phyloP scores from a whole-genome alignment of 305 asterid species.

The Ilex paraguariensis region DNA sequence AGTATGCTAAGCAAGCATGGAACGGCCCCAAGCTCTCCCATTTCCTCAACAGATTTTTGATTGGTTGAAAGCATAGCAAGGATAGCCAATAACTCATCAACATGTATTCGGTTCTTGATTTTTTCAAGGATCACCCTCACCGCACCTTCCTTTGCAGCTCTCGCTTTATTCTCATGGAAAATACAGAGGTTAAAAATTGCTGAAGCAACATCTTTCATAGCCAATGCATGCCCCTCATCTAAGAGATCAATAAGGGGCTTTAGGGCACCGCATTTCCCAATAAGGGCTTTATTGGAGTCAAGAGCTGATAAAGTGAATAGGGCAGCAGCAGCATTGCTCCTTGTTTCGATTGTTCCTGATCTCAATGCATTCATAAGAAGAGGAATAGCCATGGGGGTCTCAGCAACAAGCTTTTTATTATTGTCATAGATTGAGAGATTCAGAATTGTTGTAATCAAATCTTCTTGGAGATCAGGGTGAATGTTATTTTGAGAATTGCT shows the following conservation, averaged over 20 bases:
- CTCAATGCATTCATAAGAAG: slow-evolving; percentile 34
- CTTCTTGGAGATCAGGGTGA: slow-evolving; percentile 37
- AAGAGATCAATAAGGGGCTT: slow-evolving; percentile 39
- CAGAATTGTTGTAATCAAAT: slow-evolving; percentile 39
- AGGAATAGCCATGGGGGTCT: slow-evolving; percentile 36
- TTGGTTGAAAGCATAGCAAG: slow-evolving; percentile 42
- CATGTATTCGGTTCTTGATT: slow-evolving; percentile 22
- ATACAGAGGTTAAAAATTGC: slow-evolving; percentile 42
- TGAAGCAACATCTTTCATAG: slow-evolving; percentile 46
- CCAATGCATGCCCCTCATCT: slow-evolving; percentile 36
- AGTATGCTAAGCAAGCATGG: slow-evolving; percentile 34
- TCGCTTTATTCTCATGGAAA: slow-evolving; percentile 33
- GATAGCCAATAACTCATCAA: slow-evolving; percentile 41
- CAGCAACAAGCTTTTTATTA: slow-evolving; percentile 42
- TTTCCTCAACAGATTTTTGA: slow-evolving; percentile 38
- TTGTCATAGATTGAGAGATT: slow-evolving; percentile 46
- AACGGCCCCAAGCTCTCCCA: slow-evolving; percentile 38
- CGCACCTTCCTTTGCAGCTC: slow-evolving; percentile 43
- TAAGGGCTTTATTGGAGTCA: slow-evolving; percentile 40
- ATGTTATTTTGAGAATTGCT: slow-evolving; percentile 15
- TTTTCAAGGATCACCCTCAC: slow-evolving; percentile 33
- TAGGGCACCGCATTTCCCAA: slow-evolving; percentile 38
- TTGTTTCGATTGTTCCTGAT: slow-evolving; percentile 34
- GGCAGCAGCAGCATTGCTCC: slow-evolving; percentile 51
- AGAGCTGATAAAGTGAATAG: slow-evolving; percentile 47